Evolutionary conservation across 2,329 filamentous ascomycete genomes (phyloP).

Genomic region (Calonectria leucothoes): DNA sequence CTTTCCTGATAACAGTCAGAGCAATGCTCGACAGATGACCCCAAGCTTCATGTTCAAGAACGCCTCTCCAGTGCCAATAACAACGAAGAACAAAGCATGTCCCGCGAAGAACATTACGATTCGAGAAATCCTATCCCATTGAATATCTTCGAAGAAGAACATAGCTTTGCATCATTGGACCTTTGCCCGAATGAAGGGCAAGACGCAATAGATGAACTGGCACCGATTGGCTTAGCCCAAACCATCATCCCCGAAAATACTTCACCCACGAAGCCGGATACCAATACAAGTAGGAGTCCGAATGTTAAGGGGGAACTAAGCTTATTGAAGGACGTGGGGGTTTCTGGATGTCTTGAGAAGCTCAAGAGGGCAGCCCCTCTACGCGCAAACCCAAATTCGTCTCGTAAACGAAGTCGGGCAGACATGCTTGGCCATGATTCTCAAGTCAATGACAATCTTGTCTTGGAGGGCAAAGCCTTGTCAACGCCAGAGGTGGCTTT

Average conservation of each 20-base stretch:
- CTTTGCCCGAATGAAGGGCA: not conserved
- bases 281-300: not conserved
- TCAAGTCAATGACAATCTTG: not conserved
- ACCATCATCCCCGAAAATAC: not conserved
- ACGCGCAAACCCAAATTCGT: not conserved
- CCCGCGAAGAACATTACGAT: not conserved
- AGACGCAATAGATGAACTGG: not conserved
- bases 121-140: accelerated
- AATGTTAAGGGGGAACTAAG: not conserved
- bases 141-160: not conserved
- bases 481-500: not conserved
- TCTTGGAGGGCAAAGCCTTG: not conserved
- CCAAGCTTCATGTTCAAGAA: not conserved
- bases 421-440: too few relatives aligned
- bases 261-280: not conserved
- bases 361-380: not conserved
- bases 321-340: not conserved
- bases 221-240: not conserved
- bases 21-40: not conserved
- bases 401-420: not conserved
- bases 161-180: not conserved
- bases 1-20: not conserved
- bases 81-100: accelerated
- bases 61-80: not conserved
- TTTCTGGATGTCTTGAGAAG: not conserved